Evolutionary conservation across 129 eudicot genomes (phyloP), one percentile per base, ranked within the genome.

Genomic region (Scalesia atractyloides): DNA sequence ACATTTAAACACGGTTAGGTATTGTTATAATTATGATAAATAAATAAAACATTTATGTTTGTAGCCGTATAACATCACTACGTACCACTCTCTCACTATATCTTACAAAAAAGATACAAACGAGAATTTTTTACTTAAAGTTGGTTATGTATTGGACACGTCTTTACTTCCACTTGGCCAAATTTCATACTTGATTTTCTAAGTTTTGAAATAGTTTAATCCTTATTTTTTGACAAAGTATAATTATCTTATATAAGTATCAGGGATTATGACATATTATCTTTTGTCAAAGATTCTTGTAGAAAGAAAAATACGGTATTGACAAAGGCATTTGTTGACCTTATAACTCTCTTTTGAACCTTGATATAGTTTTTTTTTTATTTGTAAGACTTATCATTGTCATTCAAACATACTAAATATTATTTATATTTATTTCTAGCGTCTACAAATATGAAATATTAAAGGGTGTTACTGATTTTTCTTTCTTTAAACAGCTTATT

Each of bases 341-440:
- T 67, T 44, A 62, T 48, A 13, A 48, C 68, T 64, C 44, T 36
- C 17, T 73, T 68, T 39, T 39, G 44, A 39, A 39, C 1, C 9
- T 39, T 39, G 72, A 86, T 69, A 67, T 76, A 44, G 1, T 39
- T 49, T 52, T 56, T 50, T 26, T 61, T 73, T 83, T 49, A 76
- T 76, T 53, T 73, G 75, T 76, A 26, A 26, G 87, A 79, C 84
- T 80, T 84, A 22, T 78, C 3, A 39, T 7, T 39, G 9, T 19
- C 61, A 18, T 54, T 8, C 57, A 51, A 51, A 51, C 61, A 18
- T 16, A 16, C 6, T 17, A 5, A 19, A 54, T 19, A 8, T 6
- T 18, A 54, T 19, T 51, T 54, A 54, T 19, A 8, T 19, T 41
- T 19, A 16, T 22, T 17, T 46, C 15, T 10, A 77, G 33, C 37